Percentiles rank a stretch among this genome's conserved stretches.
Conservation (phyloP, 441 rosid genomes). For the Gossypium trilobum region DNA sequence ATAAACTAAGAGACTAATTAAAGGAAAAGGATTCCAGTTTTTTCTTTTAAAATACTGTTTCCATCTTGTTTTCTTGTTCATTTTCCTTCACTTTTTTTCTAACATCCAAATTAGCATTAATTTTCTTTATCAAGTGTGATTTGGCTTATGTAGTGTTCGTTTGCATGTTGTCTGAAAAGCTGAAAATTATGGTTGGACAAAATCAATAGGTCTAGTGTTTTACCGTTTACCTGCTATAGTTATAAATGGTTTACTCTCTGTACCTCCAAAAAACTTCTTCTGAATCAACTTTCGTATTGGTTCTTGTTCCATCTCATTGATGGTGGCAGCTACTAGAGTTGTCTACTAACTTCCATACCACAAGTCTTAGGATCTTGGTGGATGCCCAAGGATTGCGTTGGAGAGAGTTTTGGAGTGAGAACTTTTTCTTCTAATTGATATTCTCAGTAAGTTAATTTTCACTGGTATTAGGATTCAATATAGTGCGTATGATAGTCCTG, state of each 20-base stretch:
- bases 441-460: neutral
- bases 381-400: neutral
- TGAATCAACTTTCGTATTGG: neutral
- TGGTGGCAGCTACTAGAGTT: neutral
- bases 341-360: neutral
- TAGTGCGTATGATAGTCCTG: neutral
- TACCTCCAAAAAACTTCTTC: neutral
- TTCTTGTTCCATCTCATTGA: neutral
- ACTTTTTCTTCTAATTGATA: neutral
- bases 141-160: neutral
- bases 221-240: neutral
- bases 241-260: neutral
- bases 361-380: neutral
- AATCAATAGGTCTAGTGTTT: neutral
- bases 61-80: neutral
- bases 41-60: neutral
- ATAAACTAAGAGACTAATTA: neutral
- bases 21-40: neutral
- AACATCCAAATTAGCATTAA: neutral
- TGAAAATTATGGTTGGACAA: neutral
- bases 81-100: neutral
- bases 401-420: constrained; percentile 5
- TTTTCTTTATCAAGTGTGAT: neutral
- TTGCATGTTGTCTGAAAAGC: neutral
- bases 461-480: neutral